Percentiles rank a stretch among this genome's conserved stretches.
These are phyloP conservation scores for Pleurotus pulmonarius DNA, from an alignment of 768 basidiomycete genomes.

Conservation along the genomic window DNA sequence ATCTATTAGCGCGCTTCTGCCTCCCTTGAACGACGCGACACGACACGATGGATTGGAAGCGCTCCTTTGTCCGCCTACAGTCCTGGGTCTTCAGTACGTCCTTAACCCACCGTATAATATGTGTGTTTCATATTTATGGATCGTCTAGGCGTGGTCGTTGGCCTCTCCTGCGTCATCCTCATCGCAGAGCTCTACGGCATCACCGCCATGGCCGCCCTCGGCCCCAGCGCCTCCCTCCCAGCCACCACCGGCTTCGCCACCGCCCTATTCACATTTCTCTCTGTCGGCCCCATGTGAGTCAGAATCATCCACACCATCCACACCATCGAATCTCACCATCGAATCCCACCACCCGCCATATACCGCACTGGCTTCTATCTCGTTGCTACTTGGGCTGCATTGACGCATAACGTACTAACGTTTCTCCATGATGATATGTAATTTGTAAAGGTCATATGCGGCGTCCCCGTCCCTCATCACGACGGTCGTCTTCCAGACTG, in stretches of 20 bases:
- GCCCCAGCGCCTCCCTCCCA: not conserved
- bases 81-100: not conserved
- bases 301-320: too few species aligned
- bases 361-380: too few species aligned
- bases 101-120: not conserved
- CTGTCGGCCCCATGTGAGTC: not conserved
- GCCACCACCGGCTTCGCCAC: not conserved
- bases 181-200: not conserved
- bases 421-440: too few species aligned
- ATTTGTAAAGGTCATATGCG: not conserved
- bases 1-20: not conserved
- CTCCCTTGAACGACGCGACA: not conserved
- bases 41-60: not conserved
- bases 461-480: not conserved
- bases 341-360: too few species aligned
- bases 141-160: not conserved
- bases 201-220: not conserved
- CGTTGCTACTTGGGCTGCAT: too few species aligned
- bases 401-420: too few species aligned
- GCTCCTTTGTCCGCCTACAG: not conserved
- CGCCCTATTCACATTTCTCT: not conserved
- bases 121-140: not conserved
- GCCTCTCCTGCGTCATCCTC: not conserved
- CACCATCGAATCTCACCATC: not conserved
- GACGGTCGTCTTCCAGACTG: not conserved